phyloP scores from a whole-genome alignment of 371 early-diverging fungal species.

The Entomophthora muscae region DNA sequence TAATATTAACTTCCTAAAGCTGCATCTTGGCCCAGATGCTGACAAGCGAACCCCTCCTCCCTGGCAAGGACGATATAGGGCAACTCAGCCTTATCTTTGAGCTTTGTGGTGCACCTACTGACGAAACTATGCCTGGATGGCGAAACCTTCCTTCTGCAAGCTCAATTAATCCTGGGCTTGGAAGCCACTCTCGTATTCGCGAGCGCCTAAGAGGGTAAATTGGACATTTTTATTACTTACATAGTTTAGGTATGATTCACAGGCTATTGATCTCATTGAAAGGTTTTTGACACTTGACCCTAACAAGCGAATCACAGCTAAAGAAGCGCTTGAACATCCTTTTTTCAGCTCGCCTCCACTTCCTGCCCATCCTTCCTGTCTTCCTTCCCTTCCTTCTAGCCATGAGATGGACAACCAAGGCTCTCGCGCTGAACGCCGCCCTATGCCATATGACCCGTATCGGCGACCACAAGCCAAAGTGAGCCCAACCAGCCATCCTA shows the following conservation, averaged over 20 bases:
- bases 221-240: constrained; percentile 10
- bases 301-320: constrained; percentile 48
- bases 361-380: constrained; percentile 18
- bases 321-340: constrained; percentile 58
- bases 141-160: constrained; percentile 24
- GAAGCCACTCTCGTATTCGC: constrained; percentile 36
- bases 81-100: constrained; percentile 64
- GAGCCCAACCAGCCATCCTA: not conserved
- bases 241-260: constrained; percentile 12
- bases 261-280: constrained; percentile 13
- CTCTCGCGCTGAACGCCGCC: not conserved
- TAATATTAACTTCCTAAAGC: constrained; percentile 10
- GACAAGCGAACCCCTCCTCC: constrained; percentile 68
- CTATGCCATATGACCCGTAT: not conserved
- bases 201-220: constrained; percentile 26
- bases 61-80: constrained; percentile 62
- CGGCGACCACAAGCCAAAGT: not conserved
- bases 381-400: constrained; percentile 1
- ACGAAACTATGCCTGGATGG: constrained; percentile 53
- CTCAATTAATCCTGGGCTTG: not conserved
- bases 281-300: constrained; percentile 64
- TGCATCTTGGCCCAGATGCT: constrained; percentile 97
- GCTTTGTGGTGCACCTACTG: constrained; percentile 24
- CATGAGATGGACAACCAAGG: not conserved
- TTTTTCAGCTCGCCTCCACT: constrained; percentile 35